phyloP scores from a whole-genome alignment of 352 stramenopile species.

The Globisporangium sylvaticum region DNA sequence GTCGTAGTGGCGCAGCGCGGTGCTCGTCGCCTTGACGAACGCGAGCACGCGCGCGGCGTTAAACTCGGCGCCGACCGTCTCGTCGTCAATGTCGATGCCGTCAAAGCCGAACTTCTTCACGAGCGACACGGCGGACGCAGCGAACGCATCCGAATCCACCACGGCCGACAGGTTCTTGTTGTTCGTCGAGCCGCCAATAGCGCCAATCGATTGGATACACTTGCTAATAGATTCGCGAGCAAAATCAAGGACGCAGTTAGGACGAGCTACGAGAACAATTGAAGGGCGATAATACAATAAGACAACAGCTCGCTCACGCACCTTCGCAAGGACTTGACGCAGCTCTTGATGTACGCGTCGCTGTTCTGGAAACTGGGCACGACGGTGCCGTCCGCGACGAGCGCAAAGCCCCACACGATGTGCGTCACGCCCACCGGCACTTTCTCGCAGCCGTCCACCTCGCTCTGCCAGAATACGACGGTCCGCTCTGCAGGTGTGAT shows the following conservation, averaged over 20 bases:
- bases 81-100: slow-evolving; percentile 72
- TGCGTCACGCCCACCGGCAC: slow-evolving; percentile 69
- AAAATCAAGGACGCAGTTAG: not conserved
- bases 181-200: slow-evolving; percentile 71
- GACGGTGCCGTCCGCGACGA: slow-evolving; percentile 47
- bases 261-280: not conserved
- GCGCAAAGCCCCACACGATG: slow-evolving; percentile 70
- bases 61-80: slow-evolving; percentile 60
- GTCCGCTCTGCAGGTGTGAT: slow-evolving; percentile 48
- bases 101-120: slow-evolving; percentile 67
- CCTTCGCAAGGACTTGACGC: slow-evolving; percentile 48
- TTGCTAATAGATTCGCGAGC: slow-evolving; percentile 19
- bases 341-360: slow-evolving; percentile 49
- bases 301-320: slow-evolving; percentile 6
- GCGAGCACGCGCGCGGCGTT: slow-evolving; percentile 40
- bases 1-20: slow-evolving; percentile 30
- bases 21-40: slow-evolving; percentile 45
- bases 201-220: slow-evolving; percentile 56
- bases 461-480: slow-evolving; percentile 78
- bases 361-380: slow-evolving; percentile 55
- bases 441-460: slow-evolving; percentile 66
- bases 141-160: slow-evolving; percentile 42
- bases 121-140: slow-evolving; percentile 38
- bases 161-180: slow-evolving; percentile 54
- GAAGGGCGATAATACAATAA: not conserved